Evolutionary conservation across 1,284 basidiomycete species (phyloP), one percentile per base, ranked within the genome.

Genomic region (Malassezia yamatoensis): DNA sequence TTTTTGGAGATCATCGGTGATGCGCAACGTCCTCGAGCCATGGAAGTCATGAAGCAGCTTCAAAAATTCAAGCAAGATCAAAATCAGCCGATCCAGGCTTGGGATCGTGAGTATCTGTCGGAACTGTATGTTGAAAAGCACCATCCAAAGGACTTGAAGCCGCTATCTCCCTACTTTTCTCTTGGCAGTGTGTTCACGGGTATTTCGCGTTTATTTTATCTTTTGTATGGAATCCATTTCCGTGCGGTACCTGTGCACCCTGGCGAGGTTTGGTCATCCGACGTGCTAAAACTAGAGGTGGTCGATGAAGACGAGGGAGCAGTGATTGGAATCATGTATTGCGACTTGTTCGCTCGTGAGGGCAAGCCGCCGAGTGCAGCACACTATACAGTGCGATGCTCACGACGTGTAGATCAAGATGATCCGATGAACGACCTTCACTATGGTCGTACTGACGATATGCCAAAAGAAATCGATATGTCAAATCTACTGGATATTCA

Each of bases 331-430:
- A 89, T 87, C 80, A 88, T 98, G 68, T 98, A 94, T 70, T 86
- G 88, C 16, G 93, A 98, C 76, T 78, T 98, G 21, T 96, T 90
- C 75, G 81, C 84, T 9, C 80, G 93, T 33, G 78, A 81, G 37
- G 89, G 88, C 8, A 98, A 98, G 76, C 83, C 88, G 3, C 82
- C 83, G 40, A 88, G 89, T 12, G 91, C 94, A 0, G 94, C 93
- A 1, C 93, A 98, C 75, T 98, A 96, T 75, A 98, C 93, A 2
- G 90, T 98, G 10, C 83, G 90, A 10, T 98, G 94, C 77, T 94
- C 90, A 2, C 79, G 93, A 40, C 78, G 93, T 47, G 85, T 87
- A 1, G 91, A 96, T 67, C 83, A 91, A 59, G 93, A 98, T 67
- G 88, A 96, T 70, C 79, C 81, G 51, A 74, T 68, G 0, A 81